Evolutionary conservation across 306 rosid species (phyloP), one percentile per base, ranked within the genome.

Genomic region (Quercus glauca): DNA sequence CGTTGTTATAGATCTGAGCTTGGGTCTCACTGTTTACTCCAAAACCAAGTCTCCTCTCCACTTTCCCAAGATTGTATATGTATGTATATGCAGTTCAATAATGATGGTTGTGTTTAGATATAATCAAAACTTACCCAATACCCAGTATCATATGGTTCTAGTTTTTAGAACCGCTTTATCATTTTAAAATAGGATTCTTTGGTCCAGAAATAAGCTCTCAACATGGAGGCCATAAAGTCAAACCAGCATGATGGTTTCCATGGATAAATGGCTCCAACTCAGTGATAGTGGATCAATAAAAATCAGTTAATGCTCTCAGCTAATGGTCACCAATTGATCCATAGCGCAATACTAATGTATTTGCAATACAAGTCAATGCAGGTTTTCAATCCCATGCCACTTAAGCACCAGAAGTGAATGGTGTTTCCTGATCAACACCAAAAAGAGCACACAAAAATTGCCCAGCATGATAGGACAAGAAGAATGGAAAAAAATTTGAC

Each of bases 321-420:
- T 25, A 78, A 75, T 79, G 85, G 77, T 92, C 26, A 52, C 72
- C 41, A 61, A 52, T 80, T 75, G 63, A 82, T 75, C 69, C 68
- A 23, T 37, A 56, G 68, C 35, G 74, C 83, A 83, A 81, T 64
- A 74, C 17, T 20, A 74, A 53, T 69, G 61, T 43, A 80, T 75
- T 74, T 78, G 84, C 45, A 80, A 68, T 77, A 77, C 78, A 80
- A 78, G 91, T 92, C 91, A 88, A 86, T 84, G 88, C 75, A 31
- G 74, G 13, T 69, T 78, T 83, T 74, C 77, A 76, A 26, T 80
- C 80, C 79, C 79, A 43, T 67, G 58, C 74, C 68, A 45, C 76
- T 17, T 78, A 64, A 73, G 49, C 63, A 59, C 75, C 55, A 87
- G 82, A 85, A 85, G 65, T 80, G 67, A 69, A 76, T 83, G 79